Percentiles rank a stretch among this genome's conserved stretches.
Conservation (phyloP, 257 asterid species). For the Nemophila menziesii region DNA sequence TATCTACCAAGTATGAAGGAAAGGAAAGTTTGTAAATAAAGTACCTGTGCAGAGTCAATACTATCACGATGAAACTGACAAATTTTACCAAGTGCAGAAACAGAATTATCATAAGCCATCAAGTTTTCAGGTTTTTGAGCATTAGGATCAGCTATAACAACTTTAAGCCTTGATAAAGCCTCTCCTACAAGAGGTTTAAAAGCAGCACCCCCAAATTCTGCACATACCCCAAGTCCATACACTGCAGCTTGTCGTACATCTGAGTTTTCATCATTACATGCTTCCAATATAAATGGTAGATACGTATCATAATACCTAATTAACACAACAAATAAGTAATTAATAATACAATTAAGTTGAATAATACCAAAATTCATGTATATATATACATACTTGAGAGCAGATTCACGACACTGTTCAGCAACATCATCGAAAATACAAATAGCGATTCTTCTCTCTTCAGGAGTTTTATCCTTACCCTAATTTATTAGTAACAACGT, state of each 20-base stretch:
- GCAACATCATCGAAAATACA: slow-evolving; percentile 98
- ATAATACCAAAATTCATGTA: no score
- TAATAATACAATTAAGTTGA: background rate
- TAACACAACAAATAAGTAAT: background rate
- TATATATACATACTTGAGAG: slow-evolving; percentile 47
- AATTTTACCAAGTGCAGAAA: slow-evolving; percentile 92
- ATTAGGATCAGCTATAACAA: slow-evolving; percentile 61
- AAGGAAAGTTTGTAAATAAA: slow-evolving; percentile 1
- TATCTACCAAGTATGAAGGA: background rate
- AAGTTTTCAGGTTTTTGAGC: slow-evolving; percentile 54
- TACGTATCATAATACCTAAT: slow-evolving; percentile 78
- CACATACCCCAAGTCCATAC: slow-evolving; percentile 95
- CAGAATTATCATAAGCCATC: slow-evolving; percentile 98
- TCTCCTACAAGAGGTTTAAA: slow-evolving; percentile 88
- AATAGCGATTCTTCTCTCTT: slow-evolving; percentile 95
- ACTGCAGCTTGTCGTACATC: slow-evolving; percentile 99
- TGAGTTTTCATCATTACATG: slow-evolving; percentile 84
- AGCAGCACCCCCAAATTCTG: slow-evolving; percentile 76
- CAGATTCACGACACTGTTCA: slow-evolving; percentile 88
- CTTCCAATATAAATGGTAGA: slow-evolving; percentile 96
- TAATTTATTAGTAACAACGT: slow-evolving; percentile 17
- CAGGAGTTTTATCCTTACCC: slow-evolving; percentile 95
- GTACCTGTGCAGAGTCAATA: slow-evolving; percentile 84
- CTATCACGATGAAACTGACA: slow-evolving; percentile 85
- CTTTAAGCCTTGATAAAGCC: slow-evolving; percentile 84